Percentiles rank a stretch among this genome's conserved stretches.
These are phyloP conservation scores for Sporothrix variecibatus DNA, from an alignment of 2,329 filamentous ascomycete species.

Conservation along the genomic window DNA sequence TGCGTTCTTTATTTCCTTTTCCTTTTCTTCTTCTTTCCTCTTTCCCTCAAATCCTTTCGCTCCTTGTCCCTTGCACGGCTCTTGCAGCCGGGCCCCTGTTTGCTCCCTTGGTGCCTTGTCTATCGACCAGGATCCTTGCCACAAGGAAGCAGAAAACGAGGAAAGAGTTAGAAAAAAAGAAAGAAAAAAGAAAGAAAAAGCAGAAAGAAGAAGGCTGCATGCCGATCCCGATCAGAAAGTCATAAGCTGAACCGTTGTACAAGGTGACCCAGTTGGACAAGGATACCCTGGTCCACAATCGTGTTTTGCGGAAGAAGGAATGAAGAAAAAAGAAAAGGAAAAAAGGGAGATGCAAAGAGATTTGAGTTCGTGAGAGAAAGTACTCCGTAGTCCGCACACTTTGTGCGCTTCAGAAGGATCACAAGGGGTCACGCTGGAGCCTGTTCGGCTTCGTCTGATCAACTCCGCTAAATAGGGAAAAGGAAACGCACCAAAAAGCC, in stretches of 20 bases:
- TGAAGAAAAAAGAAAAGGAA: neutral
- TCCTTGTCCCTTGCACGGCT: neutral
- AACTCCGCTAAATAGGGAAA: neutral
- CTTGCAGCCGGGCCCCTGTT: neutral
- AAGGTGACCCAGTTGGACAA: neutral
- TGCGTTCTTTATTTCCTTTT: neutral
- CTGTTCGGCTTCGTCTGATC: neutral
- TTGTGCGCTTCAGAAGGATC: neutral
- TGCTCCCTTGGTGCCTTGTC: neutral
- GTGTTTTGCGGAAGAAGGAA: neutral
- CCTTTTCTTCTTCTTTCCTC: neutral
- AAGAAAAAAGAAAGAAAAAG: neutral
- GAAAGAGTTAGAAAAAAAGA: neutral
- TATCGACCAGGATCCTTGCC: neutral
- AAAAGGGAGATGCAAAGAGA: neutral
- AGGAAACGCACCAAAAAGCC: neutral
- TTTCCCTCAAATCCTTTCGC: too few species aligned
- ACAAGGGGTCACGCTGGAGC: neutral
- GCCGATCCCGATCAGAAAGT: constrained; percentile 7
- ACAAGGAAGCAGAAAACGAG: neutral
- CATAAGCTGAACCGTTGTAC: neutral
- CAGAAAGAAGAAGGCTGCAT: neutral
- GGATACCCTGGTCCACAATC: neutral
- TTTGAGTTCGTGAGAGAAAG: neutral
- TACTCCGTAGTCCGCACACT: neutral